Conservation (phyloP, 345 rosid species). For the Adansonia digitata region DNA sequence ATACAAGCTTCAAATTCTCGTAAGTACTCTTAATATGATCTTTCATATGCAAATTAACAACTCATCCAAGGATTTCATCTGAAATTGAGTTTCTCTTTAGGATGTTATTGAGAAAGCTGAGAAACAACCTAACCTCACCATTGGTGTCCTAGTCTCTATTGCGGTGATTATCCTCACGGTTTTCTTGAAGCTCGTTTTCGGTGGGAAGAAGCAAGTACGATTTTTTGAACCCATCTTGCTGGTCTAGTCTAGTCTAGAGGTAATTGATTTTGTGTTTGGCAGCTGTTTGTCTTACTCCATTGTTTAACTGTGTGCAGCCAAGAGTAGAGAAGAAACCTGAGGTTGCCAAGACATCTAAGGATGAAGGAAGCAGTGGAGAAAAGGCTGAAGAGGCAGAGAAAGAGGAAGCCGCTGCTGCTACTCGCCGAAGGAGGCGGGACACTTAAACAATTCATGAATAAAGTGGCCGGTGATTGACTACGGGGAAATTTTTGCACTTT, state of each 20-base stretch:
- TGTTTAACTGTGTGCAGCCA: constrained; percentile 21
- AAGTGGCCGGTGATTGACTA: neutral
- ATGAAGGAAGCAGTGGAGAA: constrained; percentile 40
- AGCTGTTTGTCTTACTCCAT: neutral
- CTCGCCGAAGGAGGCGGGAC: constrained; percentile 61
- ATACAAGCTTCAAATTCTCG: constrained; percentile 51
- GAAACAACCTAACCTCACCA: constrained; percentile 58
- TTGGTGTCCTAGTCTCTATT: constrained; percentile 51
- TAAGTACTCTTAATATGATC: constrained; percentile 25
- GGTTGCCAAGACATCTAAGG: constrained; percentile 40
- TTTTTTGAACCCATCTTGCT: neutral
- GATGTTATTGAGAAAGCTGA: constrained; percentile 72
- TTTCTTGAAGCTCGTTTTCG: constrained; percentile 46
- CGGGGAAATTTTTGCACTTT: constrained; percentile 14
- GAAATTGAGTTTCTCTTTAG: constrained; percentile 22
- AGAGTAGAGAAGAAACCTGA: constrained; percentile 34
- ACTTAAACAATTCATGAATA: constrained; percentile 18
- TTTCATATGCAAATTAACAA: neutral
- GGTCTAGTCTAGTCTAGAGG: neutral
- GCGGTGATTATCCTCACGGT: constrained; percentile 43
- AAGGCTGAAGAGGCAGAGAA: constrained; percentile 35
- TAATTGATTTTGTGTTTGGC: neutral
- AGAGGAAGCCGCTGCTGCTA: constrained; percentile 36
- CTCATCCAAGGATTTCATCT: neutral
- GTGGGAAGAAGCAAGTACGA: constrained; percentile 67